These are phyloP conservation scores for Penicillium ucsense DNA, from an alignment of 495 filamentous ascomycete genomes.

Conservation along the genomic window DNA sequence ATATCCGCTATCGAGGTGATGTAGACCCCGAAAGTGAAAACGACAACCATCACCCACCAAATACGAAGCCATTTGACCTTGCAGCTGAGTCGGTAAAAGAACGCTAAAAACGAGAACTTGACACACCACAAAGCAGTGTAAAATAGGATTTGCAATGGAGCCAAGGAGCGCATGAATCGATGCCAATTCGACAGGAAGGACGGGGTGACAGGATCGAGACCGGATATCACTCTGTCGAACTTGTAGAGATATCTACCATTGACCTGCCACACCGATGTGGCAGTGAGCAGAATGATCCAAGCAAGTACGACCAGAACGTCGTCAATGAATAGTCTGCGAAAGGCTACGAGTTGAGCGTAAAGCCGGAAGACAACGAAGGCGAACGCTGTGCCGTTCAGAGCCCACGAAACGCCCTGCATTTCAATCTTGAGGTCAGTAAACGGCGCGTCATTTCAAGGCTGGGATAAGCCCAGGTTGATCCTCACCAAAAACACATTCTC, in stretches of 20 bases:
- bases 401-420: slow-evolving; percentile 4
- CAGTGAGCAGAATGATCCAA: slow-evolving; percentile 15
- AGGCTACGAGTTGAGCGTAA: slow-evolving; percentile 11
- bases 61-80: slow-evolving; percentile 7
- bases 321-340: slow-evolving; percentile 13
- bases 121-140: slow-evolving; percentile 14
- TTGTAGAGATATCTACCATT: slow-evolving; percentile 6
- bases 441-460: neutral
- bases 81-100: slow-evolving; percentile 13
- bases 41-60: slow-evolving; percentile 13
- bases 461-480: neutral
- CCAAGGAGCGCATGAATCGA: slow-evolving; percentile 6
- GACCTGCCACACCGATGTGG: slow-evolving; percentile 14
- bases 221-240: slow-evolving; percentile 3
- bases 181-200: slow-evolving; percentile 4
- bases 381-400: slow-evolving; percentile 12
- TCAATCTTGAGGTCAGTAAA: neutral
- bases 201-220: neutral
- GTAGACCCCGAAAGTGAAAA: slow-evolving; percentile 6
- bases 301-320: slow-evolving; percentile 13
- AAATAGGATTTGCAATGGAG: slow-evolving; percentile 11
- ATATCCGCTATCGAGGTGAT: slow-evolving; percentile 7
- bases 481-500: neutral
- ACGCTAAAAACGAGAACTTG: slow-evolving; percentile 19
- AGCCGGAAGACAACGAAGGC: slow-evolving; percentile 13